Conservation (phyloP, 805 yeast species). For the Saccharomyces jurei region DNA sequence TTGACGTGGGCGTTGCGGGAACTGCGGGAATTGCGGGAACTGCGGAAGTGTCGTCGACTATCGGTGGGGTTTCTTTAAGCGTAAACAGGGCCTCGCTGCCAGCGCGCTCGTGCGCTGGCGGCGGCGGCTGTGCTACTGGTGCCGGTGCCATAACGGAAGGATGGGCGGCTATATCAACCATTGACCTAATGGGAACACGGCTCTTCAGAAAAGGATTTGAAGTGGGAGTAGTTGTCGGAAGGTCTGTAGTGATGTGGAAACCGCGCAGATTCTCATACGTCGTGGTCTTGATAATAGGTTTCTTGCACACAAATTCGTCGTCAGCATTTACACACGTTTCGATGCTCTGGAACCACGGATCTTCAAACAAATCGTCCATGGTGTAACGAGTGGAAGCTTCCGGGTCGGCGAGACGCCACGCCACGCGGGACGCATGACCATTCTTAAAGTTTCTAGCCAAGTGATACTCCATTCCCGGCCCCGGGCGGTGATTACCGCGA, state of each 20-base stretch:
- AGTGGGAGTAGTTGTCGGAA: conserved; percentile 1
- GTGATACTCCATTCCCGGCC: conserved; percentile 68
- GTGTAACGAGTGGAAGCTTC: conserved; percentile 45
- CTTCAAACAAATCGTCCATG: conserved; percentile 45
- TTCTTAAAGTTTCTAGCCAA: conserved; percentile 56
- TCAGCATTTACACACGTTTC: conserved; percentile 43
- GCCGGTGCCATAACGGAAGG: conserved; percentile 1
- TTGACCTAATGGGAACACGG: conserved; percentile 1
- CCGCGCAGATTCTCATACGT: conserved; percentile 7
- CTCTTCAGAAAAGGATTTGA: conserved; percentile 7
- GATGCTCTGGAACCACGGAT: conserved; percentile 54
- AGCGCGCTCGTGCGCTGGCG: conserved; percentile 18
- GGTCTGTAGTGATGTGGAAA: not conserved
- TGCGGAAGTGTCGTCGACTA: too few species aligned
- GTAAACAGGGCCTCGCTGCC: conserved; percentile 3
- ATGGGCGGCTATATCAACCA: conserved; percentile 3
- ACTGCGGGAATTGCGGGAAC: not conserved
- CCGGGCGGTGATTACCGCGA: conserved; percentile 37
- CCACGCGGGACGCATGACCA: conserved; percentile 55
- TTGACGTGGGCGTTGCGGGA: not conserved
- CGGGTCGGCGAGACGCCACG: conserved; percentile 72
- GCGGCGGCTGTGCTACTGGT: conserved; percentile 9
- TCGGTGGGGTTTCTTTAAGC: not conserved
- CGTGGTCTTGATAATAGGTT: conserved; percentile 14
- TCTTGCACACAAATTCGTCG: conserved; percentile 10